A percentile compares a stretch with the other conserved stretches of the same genome.
These are phyloP conservation scores for Meyerozyma guilliermondii DNA, from an alignment of 1,139 yeast species.

Conservation along the genomic window DNA sequence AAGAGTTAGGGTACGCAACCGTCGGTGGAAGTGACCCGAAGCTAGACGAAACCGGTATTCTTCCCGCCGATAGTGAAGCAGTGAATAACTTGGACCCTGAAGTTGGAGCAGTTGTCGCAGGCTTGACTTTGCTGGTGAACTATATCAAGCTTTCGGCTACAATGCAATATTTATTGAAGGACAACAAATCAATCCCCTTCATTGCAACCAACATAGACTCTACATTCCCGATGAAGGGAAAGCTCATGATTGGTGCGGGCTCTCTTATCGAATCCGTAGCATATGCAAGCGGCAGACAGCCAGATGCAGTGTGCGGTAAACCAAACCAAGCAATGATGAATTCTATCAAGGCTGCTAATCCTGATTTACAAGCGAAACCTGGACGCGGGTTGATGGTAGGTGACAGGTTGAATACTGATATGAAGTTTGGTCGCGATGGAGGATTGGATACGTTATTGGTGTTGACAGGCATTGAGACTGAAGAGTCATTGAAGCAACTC, in stretches of 20 bases:
- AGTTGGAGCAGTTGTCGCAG: conserved; percentile 89
- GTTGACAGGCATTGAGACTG: conserved; percentile 85
- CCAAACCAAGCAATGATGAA: conserved; percentile 90
- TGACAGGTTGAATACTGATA: conserved; percentile 91
- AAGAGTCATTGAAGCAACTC: conserved; percentile 44
- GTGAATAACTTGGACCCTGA: conserved; percentile 51
- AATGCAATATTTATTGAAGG: conserved; percentile 63
- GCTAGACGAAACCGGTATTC: conserved; percentile 23
- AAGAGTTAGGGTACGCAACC: conserved; percentile 38
- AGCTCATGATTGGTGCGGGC: conserved; percentile 91
- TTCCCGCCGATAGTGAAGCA: conserved; percentile 8
- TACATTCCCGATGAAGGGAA: conserved; percentile 86
- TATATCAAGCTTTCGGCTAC: conserved; percentile 80
- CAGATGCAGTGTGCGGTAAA: conserved; percentile 75
- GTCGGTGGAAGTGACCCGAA: conserved; percentile 40
- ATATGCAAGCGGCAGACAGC: conserved; percentile 66
- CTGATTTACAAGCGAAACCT: conserved; percentile 45
- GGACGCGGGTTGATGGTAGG: conserved; percentile 85
- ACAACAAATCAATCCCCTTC: conserved; percentile 63
- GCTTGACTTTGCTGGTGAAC: conserved; percentile 70
- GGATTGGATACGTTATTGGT: conserved; percentile 82
- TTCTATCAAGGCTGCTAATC: conserved; percentile 69
- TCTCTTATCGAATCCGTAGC: conserved; percentile 80
- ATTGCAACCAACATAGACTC: conserved; percentile 96
- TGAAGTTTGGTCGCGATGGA: conserved; percentile 84